Base-by-base conservation (phyloP, 106 monocot genomes). In the Dendrobium officinale region DNA sequence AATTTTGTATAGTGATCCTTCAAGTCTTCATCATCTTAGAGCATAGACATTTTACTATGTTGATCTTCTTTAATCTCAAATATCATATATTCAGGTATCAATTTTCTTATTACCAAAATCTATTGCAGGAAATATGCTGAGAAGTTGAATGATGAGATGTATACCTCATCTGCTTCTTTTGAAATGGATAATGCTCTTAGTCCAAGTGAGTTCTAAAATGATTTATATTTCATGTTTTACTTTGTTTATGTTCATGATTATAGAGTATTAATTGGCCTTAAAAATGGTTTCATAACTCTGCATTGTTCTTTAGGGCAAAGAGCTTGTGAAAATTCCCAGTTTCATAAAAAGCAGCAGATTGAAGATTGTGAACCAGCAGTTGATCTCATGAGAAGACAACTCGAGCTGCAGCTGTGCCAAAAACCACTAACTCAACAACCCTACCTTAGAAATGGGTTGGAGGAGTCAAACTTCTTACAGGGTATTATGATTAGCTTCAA, bases 101-200 rank as follows among this genome's bases (percentile, higher is more conserved):
- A 13, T 15, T 51, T 51, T 51, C 51, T 51, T 51, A 51, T 51
- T 15, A 2, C 51, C 42, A 29, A 26, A 41, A 27, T 26, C 9
- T 40, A 26, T 78, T 78, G 37, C 56, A 78, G 78, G 49, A 78
- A 78, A 59, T 59, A 59, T 37, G 29, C 56, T 37, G 78, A 77
- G 26, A 77, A 77, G 13, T 29, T 77, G 17, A 51, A 77, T 54
- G 29, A 55, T 78, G 31, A 55, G 5, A 29, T 37, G 58, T 27
- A 40, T 78, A 17, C 9, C 40, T 9, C 78, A 11, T 55, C 55
- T 78, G 17, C 19, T 41, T 19, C 33, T 78, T 56, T 78, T 59
- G 56, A 78, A 19, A 18, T 40, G 37, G 78, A 59, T 33, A 78
- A 47, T 49, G 45, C 9, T 76, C 22, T 78, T 19, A 40, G 20